Percentiles rank a stretch among this genome's conserved stretches.
Conservation (phyloP, 1,284 basidiomycete species). For the Tremellales sp. region DNA sequence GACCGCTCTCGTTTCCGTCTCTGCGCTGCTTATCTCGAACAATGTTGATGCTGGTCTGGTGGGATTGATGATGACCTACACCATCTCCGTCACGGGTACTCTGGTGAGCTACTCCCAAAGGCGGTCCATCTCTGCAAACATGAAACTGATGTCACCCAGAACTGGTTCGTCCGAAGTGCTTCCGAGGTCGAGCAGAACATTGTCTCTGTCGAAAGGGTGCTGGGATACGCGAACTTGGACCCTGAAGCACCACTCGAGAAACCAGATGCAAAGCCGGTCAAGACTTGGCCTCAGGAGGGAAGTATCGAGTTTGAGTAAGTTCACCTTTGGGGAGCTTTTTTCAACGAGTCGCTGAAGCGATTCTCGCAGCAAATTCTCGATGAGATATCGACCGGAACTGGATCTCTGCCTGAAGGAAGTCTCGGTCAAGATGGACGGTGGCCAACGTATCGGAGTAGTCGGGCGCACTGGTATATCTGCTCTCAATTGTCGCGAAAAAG, state of each 20-base stretch:
- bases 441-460: slow-evolving; percentile 77
- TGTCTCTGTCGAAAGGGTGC: slow-evolving; percentile 71
- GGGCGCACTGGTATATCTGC: slow-evolving; percentile 89
- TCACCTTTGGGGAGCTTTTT: slow-evolving; percentile 1
- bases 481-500: too few species aligned
- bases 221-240: slow-evolving; percentile 64
- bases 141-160: slow-evolving; percentile 50
- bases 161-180: slow-evolving; percentile 85
- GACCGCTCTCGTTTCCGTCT: slow-evolving; percentile 68
- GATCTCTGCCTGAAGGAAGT: slow-evolving; percentile 74
- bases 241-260: slow-evolving; percentile 74
- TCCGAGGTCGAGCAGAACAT: slow-evolving; percentile 93
- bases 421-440: slow-evolving; percentile 59
- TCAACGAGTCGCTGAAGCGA: not conserved
- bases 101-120: slow-evolving; percentile 23
- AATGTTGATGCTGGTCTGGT: slow-evolving; percentile 81
- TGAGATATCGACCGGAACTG: slow-evolving; percentile 76
- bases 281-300: slow-evolving; percentile 72
- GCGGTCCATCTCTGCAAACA: not conserved
- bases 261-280: slow-evolving; percentile 59
- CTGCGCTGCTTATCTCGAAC: slow-evolving; percentile 64
- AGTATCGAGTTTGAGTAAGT: slow-evolving; percentile 68
- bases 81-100: slow-evolving; percentile 71
- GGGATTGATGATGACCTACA: slow-evolving; percentile 84
- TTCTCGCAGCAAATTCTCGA: slow-evolving; percentile 62